Percentiles rank a stretch among this genome's conserved stretches.
These are phyloP conservation scores for Cyclocybe cylindracea DNA, from an alignment of 768 basidiomycete species.

Conservation along the genomic window DNA sequence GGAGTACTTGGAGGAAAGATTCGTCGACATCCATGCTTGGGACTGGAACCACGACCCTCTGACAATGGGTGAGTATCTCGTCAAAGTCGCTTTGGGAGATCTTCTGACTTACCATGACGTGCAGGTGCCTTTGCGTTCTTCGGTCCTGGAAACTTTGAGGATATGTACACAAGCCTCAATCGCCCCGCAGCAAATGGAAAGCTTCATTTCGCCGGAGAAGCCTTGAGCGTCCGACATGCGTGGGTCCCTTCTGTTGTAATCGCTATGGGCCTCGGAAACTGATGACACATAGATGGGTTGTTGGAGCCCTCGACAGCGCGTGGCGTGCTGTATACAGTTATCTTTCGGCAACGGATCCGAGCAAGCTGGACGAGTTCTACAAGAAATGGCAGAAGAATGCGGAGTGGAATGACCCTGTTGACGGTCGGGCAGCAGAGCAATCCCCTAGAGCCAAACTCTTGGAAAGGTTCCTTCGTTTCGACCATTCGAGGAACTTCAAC, in stretches of 20 bases:
- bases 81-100: constrained; percentile 2
- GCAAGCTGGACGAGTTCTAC: constrained; percentile 5
- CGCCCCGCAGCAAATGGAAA: constrained; percentile 27
- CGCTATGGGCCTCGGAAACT: background rate
- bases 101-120: background rate
- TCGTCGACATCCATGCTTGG: constrained; percentile 25
- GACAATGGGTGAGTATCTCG: constrained; percentile 30
- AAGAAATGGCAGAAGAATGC: constrained; percentile 29
- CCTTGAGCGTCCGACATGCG: constrained; percentile 36
- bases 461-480: too few species aligned
- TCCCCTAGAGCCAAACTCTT: too few species aligned
- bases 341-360: background rate
- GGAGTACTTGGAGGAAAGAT: constrained; percentile 16
- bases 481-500: too few species aligned
- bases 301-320: constrained; percentile 37
- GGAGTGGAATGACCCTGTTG: constrained; percentile 23
- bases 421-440: too few species aligned
- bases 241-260: constrained; percentile 1
- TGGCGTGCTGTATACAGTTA: constrained; percentile 30
- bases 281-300: constrained; percentile 32
- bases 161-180: constrained; percentile 30
- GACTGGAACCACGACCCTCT: constrained; percentile 34
- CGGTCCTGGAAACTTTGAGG: constrained; percentile 37
- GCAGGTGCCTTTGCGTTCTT: constrained; percentile 43
- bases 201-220: constrained; percentile 39